A percentile compares a stretch with the other conserved stretches of the same genome.
phyloP scores from a whole-genome alignment of 306 rosid species.

The Quercus alba region DNA sequence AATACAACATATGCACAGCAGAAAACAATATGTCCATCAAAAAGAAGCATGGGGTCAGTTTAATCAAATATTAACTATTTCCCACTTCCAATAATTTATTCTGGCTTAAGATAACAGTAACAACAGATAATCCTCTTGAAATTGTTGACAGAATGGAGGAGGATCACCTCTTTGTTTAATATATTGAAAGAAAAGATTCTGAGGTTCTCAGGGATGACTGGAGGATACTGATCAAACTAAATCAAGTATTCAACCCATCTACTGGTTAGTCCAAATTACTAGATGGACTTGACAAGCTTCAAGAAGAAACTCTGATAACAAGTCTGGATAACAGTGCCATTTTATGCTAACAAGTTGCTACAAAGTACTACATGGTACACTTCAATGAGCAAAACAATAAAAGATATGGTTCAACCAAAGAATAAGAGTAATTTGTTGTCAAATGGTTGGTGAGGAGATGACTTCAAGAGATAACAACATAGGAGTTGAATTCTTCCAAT shows the following conservation, averaged over 20 bases:
- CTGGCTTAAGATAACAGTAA: neutral
- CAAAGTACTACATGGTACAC: neutral
- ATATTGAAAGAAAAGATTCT: neutral
- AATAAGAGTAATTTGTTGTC: neutral
- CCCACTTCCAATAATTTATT: neutral
- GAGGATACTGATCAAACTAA: neutral
- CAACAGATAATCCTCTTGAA: neutral
- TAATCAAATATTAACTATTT: neutral
- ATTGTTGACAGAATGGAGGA: conserved; percentile 1
- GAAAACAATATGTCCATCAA: neutral
- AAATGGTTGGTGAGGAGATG: neutral
- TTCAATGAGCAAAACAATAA: neutral
- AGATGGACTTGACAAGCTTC: conserved; percentile 6
- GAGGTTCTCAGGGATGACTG: neutral
- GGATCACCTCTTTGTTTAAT: neutral
- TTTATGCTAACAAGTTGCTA: neutral
- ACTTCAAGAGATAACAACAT: conserved; percentile 2
- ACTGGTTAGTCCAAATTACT: neutral
- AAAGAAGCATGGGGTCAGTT: neutral
- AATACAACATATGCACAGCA: neutral
- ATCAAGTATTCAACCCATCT: neutral
- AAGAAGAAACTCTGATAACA: neutral
- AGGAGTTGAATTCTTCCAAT: conserved; percentile 1
- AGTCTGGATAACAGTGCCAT: neutral
- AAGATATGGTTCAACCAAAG: neutral